These are phyloP conservation scores for Avena atlantica DNA, from an alignment of 176 grass and related monocot genomes.

Conservation along the genomic window DNA sequence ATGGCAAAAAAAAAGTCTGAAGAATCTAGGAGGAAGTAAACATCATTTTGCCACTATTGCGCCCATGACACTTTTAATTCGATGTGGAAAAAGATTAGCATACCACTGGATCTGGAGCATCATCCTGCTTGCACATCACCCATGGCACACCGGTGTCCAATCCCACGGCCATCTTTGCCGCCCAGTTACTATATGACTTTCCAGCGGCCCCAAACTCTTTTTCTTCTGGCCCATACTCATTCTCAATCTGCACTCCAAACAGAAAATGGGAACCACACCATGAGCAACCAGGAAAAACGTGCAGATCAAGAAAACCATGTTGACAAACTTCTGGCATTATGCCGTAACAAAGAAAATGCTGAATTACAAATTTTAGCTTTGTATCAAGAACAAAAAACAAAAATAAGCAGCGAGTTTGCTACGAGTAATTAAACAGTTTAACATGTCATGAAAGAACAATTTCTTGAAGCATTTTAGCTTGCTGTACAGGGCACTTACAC, in stretches of 20 bases:
- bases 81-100: constrained; percentile 18
- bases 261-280: background rate
- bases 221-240: constrained; percentile 94
- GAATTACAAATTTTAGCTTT: constrained; percentile 17
- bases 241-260: constrained; percentile 81
- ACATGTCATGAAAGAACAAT: constrained; percentile 11
- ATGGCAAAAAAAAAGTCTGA: background rate
- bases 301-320: background rate
- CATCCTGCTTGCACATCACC: constrained; percentile 99
- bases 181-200: constrained; percentile 90
- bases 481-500: background rate
- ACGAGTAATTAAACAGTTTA: constrained; percentile 20
- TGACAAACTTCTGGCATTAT: background rate
- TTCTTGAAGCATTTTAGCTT: background rate
- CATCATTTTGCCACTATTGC: background rate
- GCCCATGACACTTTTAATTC: background rate
- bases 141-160: constrained; percentile 89
- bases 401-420: background rate
- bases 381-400: background rate
- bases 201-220: constrained; percentile 82
- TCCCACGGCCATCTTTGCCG: constrained; percentile 87
- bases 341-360: background rate
- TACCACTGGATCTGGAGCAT: constrained; percentile 99
- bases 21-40: background rate
- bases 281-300: background rate